Evolutionary conservation across 202 grass and related monocot genomes (phyloP).

Genomic region (Elaeis oleifera): DNA sequence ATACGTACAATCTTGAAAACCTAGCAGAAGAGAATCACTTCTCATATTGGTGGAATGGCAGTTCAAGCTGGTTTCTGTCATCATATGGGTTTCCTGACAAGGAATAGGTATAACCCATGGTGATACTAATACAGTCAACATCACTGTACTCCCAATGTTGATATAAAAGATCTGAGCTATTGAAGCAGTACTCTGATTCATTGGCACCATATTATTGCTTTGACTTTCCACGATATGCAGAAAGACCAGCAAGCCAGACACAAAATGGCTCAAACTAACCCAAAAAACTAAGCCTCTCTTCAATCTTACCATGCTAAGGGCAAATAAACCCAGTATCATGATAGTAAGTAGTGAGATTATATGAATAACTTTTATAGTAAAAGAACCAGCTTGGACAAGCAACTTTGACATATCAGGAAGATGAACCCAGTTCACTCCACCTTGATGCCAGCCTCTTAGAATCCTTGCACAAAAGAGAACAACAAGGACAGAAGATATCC

Average conservation of each 20-base stretch:
- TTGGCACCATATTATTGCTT: conserved; percentile 20
- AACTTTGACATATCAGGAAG: conserved; percentile 84
- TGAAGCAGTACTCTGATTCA: conserved; percentile 43
- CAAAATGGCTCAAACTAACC: conserved; percentile 45
- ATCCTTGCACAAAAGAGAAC: conserved; percentile 73
- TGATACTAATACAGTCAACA: conserved; percentile 31
- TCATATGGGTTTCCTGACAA: conserved; percentile 18
- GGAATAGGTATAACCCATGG: conserved; percentile 58
- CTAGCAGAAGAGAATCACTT: conserved; percentile 15
- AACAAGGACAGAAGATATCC: conserved; percentile 41
- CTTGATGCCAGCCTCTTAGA: conserved; percentile 95
- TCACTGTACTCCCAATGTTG: conserved; percentile 33
- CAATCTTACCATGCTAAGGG: conserved; percentile 30
- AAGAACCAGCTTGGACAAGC: conserved; percentile 45
- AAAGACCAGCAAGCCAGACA: conserved; percentile 51
- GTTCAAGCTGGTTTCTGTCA: conserved; percentile 15
- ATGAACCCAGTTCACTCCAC: conserved; percentile 86
- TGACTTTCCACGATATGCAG: conserved; percentile 54
- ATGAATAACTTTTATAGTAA: conserved; percentile 59
- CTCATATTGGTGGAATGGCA: not conserved
- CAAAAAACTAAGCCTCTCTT: conserved; percentile 28
- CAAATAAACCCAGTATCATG: conserved; percentile 37
- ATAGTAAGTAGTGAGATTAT: conserved; percentile 45
- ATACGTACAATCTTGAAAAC: conserved; percentile 46
- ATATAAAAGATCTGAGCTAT: conserved; percentile 59